Evolutionary conservation across 768 basidiomycete genomes (phyloP), one percentile per base, ranked within the genome.

Genomic region (Cytidiella melzeri): DNA sequence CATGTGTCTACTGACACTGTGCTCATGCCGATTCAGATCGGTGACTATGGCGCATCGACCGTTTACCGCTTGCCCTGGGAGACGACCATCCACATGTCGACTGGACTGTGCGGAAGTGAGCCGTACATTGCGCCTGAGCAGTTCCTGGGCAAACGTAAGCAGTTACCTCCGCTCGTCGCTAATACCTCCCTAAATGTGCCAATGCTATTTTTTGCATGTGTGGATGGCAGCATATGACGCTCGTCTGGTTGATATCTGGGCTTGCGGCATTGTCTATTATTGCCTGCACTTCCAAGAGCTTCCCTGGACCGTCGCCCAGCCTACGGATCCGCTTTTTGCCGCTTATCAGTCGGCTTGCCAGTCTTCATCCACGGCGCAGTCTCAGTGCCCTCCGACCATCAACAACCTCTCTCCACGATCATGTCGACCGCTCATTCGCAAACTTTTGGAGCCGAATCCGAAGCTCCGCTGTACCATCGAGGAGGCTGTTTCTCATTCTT

Each of bases 101-200:
- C 93, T 23, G 95, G 95, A 3, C 77, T 99, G 25, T 99, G 95
- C 60, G 95, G 95, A 21, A 93, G 90, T 60, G 95, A 99, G 64
- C 95, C 95, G 1, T 99, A 99, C 69, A 99, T 99, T 61, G 95
- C 95, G 7, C 96, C 96, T 24, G 95, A 99, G 67, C 91, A 96
- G 69, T 99, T 97, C 61, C 71, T 92, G 58, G 83, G 86, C 62
- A 94, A 96, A 83, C 92, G 95, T 95, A 76, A 81, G 92, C 75
- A 58, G 42, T 52, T 56, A 56, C 52, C 52, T 52, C 60, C 58
- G 61, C 63, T 50, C 58, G 61, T 61, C 45, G 59, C 55, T 53
- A 54, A 56, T 57, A 54, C 66, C 64, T 66, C 70, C 66, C 63
- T 67, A 67, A 75, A 60, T 72, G 66, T 55, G 48, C 57, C 43